Percentiles rank a stretch among this genome's conserved stretches.
These are phyloP conservation scores for Metschnikowia peoriensis DNA, from an alignment of 805 yeast species.

Conservation along the genomic window DNA sequence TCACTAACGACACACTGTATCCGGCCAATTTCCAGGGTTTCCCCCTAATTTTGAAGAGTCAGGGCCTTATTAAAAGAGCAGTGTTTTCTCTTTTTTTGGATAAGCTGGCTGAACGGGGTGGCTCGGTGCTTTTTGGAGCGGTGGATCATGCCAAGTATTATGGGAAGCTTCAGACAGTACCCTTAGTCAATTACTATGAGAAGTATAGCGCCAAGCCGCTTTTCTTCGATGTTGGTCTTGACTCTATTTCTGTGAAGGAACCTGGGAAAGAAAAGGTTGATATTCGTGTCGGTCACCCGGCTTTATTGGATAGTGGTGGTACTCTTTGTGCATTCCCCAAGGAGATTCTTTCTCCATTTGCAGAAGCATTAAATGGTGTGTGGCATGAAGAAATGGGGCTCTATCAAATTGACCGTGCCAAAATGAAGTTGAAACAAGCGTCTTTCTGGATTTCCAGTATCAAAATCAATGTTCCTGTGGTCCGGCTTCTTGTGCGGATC, in stretches of 20 bases:
- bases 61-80: slow-evolving; percentile 53
- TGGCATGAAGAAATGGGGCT: slow-evolving; percentile 2
- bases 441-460: slow-evolving; percentile 1
- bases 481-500: not conserved
- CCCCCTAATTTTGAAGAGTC: slow-evolving; percentile 56
- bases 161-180: slow-evolving; percentile 32
- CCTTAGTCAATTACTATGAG: slow-evolving; percentile 35
- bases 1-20: slow-evolving; percentile 32
- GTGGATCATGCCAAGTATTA: slow-evolving; percentile 40
- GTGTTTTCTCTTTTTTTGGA: slow-evolving; percentile 65
- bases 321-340: slow-evolving; percentile 48
- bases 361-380: slow-evolving; percentile 1
- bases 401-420: not conserved
- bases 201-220: slow-evolving; percentile 29
- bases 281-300: not conserved
- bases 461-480: not conserved
- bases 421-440: not conserved
- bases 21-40: slow-evolving; percentile 43
- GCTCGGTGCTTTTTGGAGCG: slow-evolving; percentile 42
- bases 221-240: slow-evolving; percentile 48
- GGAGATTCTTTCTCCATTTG: slow-evolving; percentile 20
- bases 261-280: not conserved
- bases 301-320: slow-evolving; percentile 51
- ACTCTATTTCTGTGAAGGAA: slow-evolving; percentile 14
- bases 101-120: slow-evolving; percentile 25